phyloP scores from a whole-genome alignment of 2,329 filamentous ascomycete species.

The Plectosphaerella sp. region DNA sequence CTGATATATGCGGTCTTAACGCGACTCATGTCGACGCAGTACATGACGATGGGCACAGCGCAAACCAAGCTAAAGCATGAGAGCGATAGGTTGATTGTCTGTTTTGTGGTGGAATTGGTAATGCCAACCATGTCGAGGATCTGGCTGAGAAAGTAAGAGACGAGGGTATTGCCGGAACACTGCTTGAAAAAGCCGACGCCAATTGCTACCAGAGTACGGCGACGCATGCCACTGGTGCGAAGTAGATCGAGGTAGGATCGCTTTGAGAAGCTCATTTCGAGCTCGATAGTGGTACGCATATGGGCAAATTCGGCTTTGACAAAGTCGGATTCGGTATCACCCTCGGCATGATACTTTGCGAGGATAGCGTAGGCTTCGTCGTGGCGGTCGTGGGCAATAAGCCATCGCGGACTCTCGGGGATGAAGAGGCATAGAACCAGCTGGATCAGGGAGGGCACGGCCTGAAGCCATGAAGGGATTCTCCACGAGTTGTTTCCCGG shows the following conservation, averaged over 20 bases:
- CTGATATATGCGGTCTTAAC: constrained; percentile 4
- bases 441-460: constrained; percentile 33
- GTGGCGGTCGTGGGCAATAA: constrained; percentile 19
- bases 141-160: constrained; percentile 42
- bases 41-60: constrained; percentile 32
- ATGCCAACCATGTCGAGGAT: constrained; percentile 40
- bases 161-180: constrained; percentile 46
- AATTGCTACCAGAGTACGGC: constrained; percentile 40
- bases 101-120: constrained; percentile 31
- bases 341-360: constrained; percentile 45
- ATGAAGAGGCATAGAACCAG: constrained; percentile 26
- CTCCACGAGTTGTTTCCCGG: constrained; percentile 32
- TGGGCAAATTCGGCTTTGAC: constrained; percentile 56
- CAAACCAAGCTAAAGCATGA: constrained; percentile 40
- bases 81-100: constrained; percentile 41
- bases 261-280: constrained; percentile 48
- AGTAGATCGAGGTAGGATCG: constrained; percentile 48
- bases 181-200: constrained; percentile 50
- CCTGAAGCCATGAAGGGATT: constrained; percentile 40
- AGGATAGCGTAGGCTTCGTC: constrained; percentile 24
- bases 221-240: constrained; percentile 41
- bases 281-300: constrained; percentile 50
- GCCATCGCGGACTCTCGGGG: constrained; percentile 25
- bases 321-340: constrained; percentile 42
- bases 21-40: constrained; percentile 35